Evolutionary conservation across 1,139 yeast genomes (phyloP).

Genomic region (Taphrina communis): DNA sequence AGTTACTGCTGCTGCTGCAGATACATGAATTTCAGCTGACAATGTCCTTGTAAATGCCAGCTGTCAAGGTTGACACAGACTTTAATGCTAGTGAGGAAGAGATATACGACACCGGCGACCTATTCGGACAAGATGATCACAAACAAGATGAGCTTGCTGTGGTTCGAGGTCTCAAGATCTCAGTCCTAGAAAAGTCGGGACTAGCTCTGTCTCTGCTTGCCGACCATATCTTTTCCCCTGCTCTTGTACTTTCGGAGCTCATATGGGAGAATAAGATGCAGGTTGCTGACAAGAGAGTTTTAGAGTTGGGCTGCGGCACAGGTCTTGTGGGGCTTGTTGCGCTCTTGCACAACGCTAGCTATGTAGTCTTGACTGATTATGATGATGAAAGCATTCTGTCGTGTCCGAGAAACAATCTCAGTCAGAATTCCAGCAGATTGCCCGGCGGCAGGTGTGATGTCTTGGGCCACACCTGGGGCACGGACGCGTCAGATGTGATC

Average conservation of each 20-base stretch:
- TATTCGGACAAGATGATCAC: slow-evolving; percentile 12
- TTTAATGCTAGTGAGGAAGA: background rate
- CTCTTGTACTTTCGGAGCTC: slow-evolving; percentile 18
- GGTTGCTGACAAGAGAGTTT: slow-evolving; percentile 9
- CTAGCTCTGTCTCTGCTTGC: slow-evolving; percentile 21
- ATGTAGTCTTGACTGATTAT: slow-evolving; percentile 19
- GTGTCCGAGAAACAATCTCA: slow-evolving; percentile 17
- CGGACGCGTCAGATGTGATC: slow-evolving; percentile 1
- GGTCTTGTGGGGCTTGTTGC: slow-evolving; percentile 26
- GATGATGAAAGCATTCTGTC: slow-evolving; percentile 27
- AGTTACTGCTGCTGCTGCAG: background rate
- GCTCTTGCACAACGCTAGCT: slow-evolving; percentile 5
- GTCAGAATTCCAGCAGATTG: slow-evolving; percentile 5
- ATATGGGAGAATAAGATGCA: slow-evolving; percentile 6
- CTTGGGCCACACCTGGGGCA: slow-evolving; percentile 22
- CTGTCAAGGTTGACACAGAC: background rate
- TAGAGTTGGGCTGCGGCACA: slow-evolving; percentile 28
- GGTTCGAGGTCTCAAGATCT: slow-evolving; percentile 20
- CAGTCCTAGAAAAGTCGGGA: slow-evolving; percentile 21
- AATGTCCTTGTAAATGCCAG: background rate
- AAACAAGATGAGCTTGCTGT: background rate
- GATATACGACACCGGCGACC: slow-evolving; percentile 14
- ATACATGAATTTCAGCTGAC: background rate
- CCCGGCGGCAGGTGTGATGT: slow-evolving; percentile 6
- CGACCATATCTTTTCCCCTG: slow-evolving; percentile 28